A percentile compares a stretch with the other conserved stretches of the same genome.
Conservation (phyloP, 2,329 filamentous ascomycete genomes). For the Fusarium sp. region DNA sequence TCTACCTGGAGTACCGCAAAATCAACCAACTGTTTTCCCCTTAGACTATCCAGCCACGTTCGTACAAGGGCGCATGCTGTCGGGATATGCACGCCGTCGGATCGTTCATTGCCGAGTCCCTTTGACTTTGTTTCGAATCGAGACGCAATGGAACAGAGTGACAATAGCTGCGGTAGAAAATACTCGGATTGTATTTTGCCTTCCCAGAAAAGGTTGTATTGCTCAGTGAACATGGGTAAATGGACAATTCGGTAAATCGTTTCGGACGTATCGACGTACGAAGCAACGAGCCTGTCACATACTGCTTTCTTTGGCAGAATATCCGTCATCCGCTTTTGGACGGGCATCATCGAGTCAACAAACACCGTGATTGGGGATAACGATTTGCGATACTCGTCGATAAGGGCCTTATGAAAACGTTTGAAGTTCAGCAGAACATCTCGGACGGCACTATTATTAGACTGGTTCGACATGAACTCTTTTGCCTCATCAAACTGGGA, state of each 20-base stretch:
- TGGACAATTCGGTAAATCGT: constrained; percentile 69
- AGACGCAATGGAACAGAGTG: constrained; percentile 68
- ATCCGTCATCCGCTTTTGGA: constrained; percentile 71
- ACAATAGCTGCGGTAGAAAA: constrained; percentile 69
- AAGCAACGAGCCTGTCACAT: constrained; percentile 66
- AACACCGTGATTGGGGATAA: constrained; percentile 69
- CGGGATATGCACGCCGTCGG: constrained; percentile 69
- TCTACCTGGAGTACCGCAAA: constrained; percentile 69
- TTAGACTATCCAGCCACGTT: constrained; percentile 67
- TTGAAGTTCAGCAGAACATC: constrained; percentile 63
- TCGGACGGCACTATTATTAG: constrained; percentile 58
- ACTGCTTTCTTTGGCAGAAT: constrained; percentile 66
- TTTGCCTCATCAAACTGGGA: constrained; percentile 68
- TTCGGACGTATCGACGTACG: constrained; percentile 67
- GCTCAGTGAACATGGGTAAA: constrained; percentile 65
- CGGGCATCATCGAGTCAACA: constrained; percentile 71
- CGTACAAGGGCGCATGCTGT: constrained; percentile 70
- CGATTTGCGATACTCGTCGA: constrained; percentile 63
- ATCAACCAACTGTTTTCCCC: constrained; percentile 68
- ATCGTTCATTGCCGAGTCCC: constrained; percentile 66
- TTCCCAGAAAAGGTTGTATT: constrained; percentile 69
- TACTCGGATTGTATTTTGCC: constrained; percentile 62
- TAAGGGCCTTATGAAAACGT: constrained; percentile 64
- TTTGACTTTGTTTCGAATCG: constrained; percentile 67
- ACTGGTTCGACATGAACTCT: constrained; percentile 63